Evolutionary conservation across 2,329 filamentous ascomycete species (phyloP).

Genomic region (Drechslera avenae): DNA sequence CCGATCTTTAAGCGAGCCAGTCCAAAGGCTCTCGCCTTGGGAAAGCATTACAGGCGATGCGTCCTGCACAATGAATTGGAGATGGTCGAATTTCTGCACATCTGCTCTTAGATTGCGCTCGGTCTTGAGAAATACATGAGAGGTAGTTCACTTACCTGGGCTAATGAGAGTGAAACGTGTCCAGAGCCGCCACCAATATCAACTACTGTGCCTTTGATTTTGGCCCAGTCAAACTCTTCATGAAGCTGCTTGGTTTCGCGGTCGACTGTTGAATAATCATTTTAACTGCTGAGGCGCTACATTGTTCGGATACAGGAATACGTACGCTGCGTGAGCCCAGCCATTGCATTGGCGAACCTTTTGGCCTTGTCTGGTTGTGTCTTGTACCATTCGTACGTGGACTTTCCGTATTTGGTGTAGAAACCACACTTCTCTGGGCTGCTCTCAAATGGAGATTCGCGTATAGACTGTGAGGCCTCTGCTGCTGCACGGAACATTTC

Average conservation of each 20-base stretch:
- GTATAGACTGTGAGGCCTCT: slow-evolving; percentile 3
- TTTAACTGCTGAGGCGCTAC: too few relatives aligned
- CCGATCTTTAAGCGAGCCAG: slow-evolving; percentile 8
- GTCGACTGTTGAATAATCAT: slow-evolving; percentile 3
- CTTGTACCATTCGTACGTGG: slow-evolving; percentile 1
- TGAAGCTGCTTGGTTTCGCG: slow-evolving; percentile 1
- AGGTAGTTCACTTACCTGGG: neutral
- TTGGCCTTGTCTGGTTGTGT: neutral
- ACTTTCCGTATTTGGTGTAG: slow-evolving; percentile 1
- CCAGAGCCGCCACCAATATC: slow-evolving; percentile 15
- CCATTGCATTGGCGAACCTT: slow-evolving; percentile 10
- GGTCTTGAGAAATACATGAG: neutral
- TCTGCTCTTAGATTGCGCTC: too few relatives aligned
- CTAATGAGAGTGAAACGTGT: slow-evolving; percentile 5
- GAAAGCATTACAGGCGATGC: slow-evolving; percentile 3
- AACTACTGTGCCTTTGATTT: slow-evolving; percentile 5
- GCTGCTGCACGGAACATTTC: slow-evolving; percentile 6
- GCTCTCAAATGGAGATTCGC: neutral
- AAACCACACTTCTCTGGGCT: slow-evolving; percentile 3
- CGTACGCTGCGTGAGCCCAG: slow-evolving; percentile 4
- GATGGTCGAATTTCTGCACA: neutral
- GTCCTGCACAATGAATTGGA: slow-evolving; percentile 9
- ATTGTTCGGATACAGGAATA: neutral
- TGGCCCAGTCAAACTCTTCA: slow-evolving; percentile 7
- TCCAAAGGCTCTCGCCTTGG: neutral